Percentiles rank a stretch among this genome's conserved stretches.
Evolutionary conservation across 2,329 filamentous ascomycete genomes (phyloP).

Genomic region (Monilinia laxa): DNA sequence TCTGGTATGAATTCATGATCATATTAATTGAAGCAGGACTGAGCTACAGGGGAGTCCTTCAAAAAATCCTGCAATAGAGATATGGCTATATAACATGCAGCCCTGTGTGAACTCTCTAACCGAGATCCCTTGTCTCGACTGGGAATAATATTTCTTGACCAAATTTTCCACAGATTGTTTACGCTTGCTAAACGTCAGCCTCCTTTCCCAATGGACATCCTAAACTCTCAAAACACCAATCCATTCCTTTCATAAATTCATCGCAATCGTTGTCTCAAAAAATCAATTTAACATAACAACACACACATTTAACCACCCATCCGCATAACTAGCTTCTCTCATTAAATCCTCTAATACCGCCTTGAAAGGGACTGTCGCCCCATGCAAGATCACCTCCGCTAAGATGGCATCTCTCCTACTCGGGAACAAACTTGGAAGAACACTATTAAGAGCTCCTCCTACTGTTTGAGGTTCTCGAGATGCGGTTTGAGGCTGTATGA

Average conservation of each 20-base stretch:
- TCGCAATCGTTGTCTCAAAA: background rate
- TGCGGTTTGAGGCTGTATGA: slow-evolving; percentile 54
- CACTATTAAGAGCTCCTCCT: slow-evolving; percentile 70
- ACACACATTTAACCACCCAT: slow-evolving; percentile 87
- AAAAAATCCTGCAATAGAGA: background rate
- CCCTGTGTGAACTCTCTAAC: background rate
- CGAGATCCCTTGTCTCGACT: background rate
- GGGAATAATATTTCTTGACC: background rate
- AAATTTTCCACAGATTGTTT: slow-evolving; percentile 1
- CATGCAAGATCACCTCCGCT: slow-evolving; percentile 82
- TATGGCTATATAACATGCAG: background rate
- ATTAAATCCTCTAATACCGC: slow-evolving; percentile 82
- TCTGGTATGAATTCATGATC: background rate
- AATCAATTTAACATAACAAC: slow-evolving; percentile 57
- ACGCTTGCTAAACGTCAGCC: background rate
- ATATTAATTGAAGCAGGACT: background rate
- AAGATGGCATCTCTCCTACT: slow-evolving; percentile 81
- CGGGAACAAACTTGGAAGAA: slow-evolving; percentile 82
- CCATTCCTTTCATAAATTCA: background rate
- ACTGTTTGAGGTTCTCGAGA: slow-evolving; percentile 62
- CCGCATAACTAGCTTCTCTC: slow-evolving; percentile 78
- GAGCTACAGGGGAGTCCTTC: background rate
- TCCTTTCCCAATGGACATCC: background rate
- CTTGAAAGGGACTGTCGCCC: slow-evolving; percentile 75
- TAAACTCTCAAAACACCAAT: background rate